Evolutionary conservation across 768 basidiomycete genomes (phyloP).

Genomic region (Agaricus blazei): DNA sequence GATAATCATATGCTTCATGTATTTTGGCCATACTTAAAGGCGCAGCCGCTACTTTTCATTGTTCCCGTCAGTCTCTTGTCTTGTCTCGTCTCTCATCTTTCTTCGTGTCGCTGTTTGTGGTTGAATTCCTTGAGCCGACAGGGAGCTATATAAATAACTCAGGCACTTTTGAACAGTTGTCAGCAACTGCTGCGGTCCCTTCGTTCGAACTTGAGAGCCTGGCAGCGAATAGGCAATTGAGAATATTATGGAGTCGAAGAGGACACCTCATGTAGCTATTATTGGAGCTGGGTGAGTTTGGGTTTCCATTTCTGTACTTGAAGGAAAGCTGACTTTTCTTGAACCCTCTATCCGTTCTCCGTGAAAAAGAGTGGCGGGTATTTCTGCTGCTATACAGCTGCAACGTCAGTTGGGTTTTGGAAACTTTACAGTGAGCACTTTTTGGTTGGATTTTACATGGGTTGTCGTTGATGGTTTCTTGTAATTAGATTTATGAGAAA

Average conservation of each 20-base stretch:
- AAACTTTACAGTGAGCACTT: constrained; percentile 40
- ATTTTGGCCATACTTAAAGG: too few relatives aligned
- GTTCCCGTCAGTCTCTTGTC: too few relatives aligned
- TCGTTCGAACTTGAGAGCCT: too few relatives aligned
- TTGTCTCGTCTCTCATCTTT: too few relatives aligned
- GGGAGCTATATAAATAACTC: too few relatives aligned
- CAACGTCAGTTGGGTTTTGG: constrained; percentile 37
- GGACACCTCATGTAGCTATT: constrained; percentile 35
- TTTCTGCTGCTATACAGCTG: constrained; percentile 43
- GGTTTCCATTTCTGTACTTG: not conserved
- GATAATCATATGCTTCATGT: too few relatives aligned
- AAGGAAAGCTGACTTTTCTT: not conserved
- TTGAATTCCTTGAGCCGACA: too few relatives aligned
- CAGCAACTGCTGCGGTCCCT: too few relatives aligned
- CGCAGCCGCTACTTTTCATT: too few relatives aligned
- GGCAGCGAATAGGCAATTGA: not conserved
- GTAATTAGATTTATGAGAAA: constrained; percentile 44
- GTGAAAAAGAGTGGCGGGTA: constrained; percentile 35
- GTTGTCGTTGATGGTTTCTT: not conserved
- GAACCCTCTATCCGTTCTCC: not conserved
- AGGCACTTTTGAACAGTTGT: too few relatives aligned
- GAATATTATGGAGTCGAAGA: constrained; percentile 17
- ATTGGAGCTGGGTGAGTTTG: constrained; percentile 45
- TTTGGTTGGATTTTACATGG: not conserved
- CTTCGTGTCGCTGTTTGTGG: too few relatives aligned